Evolutionary conservation across 2,329 filamentous ascomycete genomes (phyloP).

Genomic region (Cephalotrichum gorgonifer): DNA sequence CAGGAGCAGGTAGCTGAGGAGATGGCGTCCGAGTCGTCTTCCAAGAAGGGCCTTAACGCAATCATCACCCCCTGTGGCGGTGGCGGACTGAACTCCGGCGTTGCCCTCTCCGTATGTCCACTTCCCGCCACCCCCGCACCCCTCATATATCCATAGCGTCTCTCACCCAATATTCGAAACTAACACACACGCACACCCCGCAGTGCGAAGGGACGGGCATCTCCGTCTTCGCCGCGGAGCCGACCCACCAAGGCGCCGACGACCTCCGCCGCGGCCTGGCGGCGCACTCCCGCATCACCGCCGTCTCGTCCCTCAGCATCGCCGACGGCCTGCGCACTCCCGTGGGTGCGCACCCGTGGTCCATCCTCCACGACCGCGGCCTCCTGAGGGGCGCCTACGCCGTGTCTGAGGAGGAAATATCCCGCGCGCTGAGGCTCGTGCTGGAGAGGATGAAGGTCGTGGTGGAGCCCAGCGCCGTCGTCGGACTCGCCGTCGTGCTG

Average conservation of each 20-base stretch:
- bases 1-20: constrained; percentile 56
- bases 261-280: constrained; percentile 66
- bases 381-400: constrained; percentile 62
- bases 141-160: no score
- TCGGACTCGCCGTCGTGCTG: constrained; percentile 72
- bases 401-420: constrained; percentile 76
- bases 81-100: constrained; percentile 77
- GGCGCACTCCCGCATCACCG: constrained; percentile 47
- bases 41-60: constrained; percentile 42
- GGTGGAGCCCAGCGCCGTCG: constrained; percentile 78
- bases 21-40: constrained; percentile 4
- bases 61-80: constrained; percentile 80
- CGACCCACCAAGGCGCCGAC: constrained; percentile 71
- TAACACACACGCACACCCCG: neutral
- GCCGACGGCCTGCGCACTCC: constrained; percentile 84
- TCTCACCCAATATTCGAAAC: neutral
- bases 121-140: no score
- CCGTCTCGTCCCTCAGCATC: constrained; percentile 68
- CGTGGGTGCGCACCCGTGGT: constrained; percentile 67
- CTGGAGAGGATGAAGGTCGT: constrained; percentile 84
- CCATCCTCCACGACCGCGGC: constrained; percentile 58
- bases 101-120: constrained; percentile 45
- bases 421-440: constrained; percentile 63
- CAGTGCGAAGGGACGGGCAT: constrained; percentile 63
- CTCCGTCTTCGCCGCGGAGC: constrained; percentile 78